Conservation (phyloP, 768 basidiomycete genomes). For the Pisolithus sp. region DNA sequence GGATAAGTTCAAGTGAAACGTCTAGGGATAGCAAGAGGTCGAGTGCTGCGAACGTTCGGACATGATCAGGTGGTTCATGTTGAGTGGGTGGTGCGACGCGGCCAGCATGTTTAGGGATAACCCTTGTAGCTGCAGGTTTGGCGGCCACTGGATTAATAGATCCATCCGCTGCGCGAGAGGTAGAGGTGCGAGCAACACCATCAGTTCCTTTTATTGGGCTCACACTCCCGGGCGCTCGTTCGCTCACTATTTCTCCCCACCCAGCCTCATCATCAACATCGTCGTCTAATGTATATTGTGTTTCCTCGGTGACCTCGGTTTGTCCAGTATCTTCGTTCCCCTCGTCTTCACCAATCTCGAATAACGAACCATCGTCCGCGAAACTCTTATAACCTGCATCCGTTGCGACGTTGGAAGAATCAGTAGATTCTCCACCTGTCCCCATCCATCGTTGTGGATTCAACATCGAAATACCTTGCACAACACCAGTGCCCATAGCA, state of each 20-base stretch:
- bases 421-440: constrained; percentile 8
- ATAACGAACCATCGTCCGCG: constrained; percentile 35
- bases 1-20: constrained; percentile 84
- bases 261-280: constrained; percentile 16
- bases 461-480: constrained; percentile 81
- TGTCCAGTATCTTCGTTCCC: constrained; percentile 15
- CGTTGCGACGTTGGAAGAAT: background rate
- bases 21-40: constrained; percentile 91
- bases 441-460: constrained; percentile 85
- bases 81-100: background rate
- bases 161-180: background rate
- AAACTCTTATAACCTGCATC: constrained; percentile 17
- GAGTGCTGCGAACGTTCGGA: constrained; percentile 37
- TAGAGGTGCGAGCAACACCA: background rate
- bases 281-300: background rate
- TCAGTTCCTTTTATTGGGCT: background rate
- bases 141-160: background rate
- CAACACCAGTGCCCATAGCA: constrained; percentile 68
- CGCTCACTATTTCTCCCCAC: constrained; percentile 16
- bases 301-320: constrained; percentile 11
- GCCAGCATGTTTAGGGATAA: background rate
- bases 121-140: background rate
- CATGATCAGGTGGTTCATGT: background rate
- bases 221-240: background rate
- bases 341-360: constrained; percentile 44